Percentiles rank a stretch among this genome's conserved stretches.
phyloP scores from a whole-genome alignment of 2,329 filamentous ascomycete species.

The Plectosphaerella sp. region DNA sequence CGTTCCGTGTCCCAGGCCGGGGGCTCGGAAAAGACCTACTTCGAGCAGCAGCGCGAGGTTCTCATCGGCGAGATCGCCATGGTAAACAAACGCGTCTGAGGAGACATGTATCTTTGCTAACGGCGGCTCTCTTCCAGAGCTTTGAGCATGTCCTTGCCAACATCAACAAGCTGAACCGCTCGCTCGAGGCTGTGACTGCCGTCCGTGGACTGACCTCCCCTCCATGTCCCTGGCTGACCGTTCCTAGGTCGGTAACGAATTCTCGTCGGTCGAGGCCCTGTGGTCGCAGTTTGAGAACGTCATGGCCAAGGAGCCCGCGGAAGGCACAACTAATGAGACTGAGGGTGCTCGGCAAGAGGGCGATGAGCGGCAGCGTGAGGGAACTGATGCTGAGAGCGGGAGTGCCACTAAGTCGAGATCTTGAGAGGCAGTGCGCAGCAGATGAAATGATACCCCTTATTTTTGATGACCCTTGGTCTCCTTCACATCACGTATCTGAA shows the following conservation, averaged over 20 bases:
- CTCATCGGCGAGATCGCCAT: conserved; percentile 69
- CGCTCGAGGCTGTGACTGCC: conserved; percentile 83
- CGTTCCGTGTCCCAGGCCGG: conserved; percentile 10
- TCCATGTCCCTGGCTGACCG: background rate
- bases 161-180: conserved; percentile 92
- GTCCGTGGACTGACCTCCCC: conserved; percentile 42
- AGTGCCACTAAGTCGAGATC: background rate
- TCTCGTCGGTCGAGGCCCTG: conserved; percentile 91
- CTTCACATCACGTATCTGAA: too few species aligned
- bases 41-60: conserved; percentile 70
- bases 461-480: background rate
- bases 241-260: conserved; percentile 82
- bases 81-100: conserved; percentile 35
- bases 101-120: background rate
- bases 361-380: conserved; percentile 18
- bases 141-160: conserved; percentile 92
- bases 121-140: conserved; percentile 40
- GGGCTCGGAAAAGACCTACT: conserved; percentile 54
- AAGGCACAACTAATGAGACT: conserved; percentile 14
- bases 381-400: conserved; percentile 8
- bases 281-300: conserved; percentile 98
- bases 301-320: conserved; percentile 68
- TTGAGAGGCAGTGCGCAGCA: background rate
- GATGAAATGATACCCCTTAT: conserved; percentile 1
- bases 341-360: conserved; percentile 18